phyloP scores from a whole-genome alignment of 257 asterid genomes.

The Scutellaria minor region DNA sequence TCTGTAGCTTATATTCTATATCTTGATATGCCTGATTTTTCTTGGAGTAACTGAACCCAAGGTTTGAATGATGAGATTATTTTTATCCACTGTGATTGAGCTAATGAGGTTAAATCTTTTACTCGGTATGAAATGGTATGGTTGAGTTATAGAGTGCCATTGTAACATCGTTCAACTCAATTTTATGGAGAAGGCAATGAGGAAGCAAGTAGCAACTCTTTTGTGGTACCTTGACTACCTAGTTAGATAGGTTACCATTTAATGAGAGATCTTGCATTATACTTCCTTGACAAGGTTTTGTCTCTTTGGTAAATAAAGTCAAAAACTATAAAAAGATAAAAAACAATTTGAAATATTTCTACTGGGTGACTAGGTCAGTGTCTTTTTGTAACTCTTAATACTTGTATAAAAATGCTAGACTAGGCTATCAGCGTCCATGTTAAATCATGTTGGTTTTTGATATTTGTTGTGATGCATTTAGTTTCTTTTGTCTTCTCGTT shows the following conservation, averaged over 20 bases:
- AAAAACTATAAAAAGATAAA: too few species aligned
- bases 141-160: neutral
- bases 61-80: neutral
- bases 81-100: neutral
- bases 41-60: neutral
- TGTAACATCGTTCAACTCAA: neutral
- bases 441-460: neutral
- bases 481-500: constrained; percentile 9
- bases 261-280: neutral
- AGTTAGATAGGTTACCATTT: neutral
- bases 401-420: neutral
- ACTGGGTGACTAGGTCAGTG: constrained; percentile 1
- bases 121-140: neutral
- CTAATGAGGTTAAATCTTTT: constrained; percentile 8
- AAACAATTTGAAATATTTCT: neutral
- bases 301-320: neutral
- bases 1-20: neutral
- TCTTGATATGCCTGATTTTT: neutral
- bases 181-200: neutral
- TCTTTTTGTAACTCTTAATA: neutral
- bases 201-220: neutral
- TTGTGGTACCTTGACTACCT: neutral
- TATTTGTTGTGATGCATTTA: constrained; percentile 10
- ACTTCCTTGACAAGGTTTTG: neutral
- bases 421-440: constrained; percentile 17